Conservation (phyloP, 495 filamentous ascomycete species). For the Polyplosphaeria fusca region DNA sequence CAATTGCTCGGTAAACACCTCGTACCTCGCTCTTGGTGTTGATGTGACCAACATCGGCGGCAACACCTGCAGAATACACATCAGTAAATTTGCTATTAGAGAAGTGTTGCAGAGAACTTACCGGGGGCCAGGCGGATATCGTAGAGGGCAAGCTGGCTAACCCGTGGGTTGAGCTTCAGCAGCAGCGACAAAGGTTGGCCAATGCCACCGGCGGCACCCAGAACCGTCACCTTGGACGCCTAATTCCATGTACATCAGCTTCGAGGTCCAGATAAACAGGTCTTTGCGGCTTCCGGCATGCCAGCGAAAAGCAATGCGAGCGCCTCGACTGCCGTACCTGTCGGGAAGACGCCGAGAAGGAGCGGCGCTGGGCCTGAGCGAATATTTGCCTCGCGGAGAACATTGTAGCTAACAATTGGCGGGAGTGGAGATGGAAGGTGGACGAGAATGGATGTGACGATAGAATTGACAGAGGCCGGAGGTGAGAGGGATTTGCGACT, state of each 20-base stretch:
- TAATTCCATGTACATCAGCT: constrained; percentile 48
- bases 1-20: constrained; percentile 1
- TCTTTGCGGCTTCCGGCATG: constrained; percentile 1
- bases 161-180: constrained; percentile 94
- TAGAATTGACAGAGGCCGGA: background rate
- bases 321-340: constrained; percentile 60
- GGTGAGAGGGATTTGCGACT: background rate
- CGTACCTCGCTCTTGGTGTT: constrained; percentile 86
- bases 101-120: constrained; percentile 40
- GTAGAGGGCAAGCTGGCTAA: constrained; percentile 91
- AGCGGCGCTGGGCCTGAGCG: constrained; percentile 72
- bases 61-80: constrained; percentile 75
- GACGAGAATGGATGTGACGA: constrained; percentile 8
- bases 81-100: constrained; percentile 3
- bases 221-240: constrained; percentile 94
- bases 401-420: constrained; percentile 54
- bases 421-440: constrained; percentile 28
- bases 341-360: constrained; percentile 88
- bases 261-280: background rate
- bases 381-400: constrained; percentile 72
- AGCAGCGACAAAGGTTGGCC: constrained; percentile 96
- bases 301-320: constrained; percentile 29
- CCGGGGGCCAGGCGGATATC: constrained; percentile 94
- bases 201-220: constrained; percentile 95
- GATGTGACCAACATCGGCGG: constrained; percentile 95